Evolutionary conservation across 2,329 filamentous ascomycete genomes (phyloP), one percentile per base, ranked within the genome.

Genomic region (Pseudogymnoascus sp.): DNA sequence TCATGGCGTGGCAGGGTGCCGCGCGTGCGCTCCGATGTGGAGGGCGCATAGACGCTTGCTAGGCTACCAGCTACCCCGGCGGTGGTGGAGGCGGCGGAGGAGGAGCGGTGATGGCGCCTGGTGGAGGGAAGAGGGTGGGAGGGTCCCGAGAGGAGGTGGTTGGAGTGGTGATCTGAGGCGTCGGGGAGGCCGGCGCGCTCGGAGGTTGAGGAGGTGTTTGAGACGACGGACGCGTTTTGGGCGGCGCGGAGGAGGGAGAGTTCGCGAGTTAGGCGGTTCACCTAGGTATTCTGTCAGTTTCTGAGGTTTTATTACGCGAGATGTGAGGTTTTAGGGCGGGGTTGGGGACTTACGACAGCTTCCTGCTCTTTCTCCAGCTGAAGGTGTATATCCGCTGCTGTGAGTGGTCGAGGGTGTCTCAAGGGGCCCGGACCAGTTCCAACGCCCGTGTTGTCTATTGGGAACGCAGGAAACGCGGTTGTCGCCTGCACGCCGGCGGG

Each of bases 321-420:
- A 10, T 17, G 15, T 40, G 29, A 17, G 13, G 62, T 61, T 61
- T 64, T 15, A 6, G 17, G 10, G 17, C 7, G 23, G 29, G 10
- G n/a, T 56, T 40, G 33, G 21, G 37, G 37, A 78, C 86, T 67
- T 81, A 95, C 93, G 70, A 97, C 88, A 37, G 92, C 90, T 76
- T 97, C 93, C 71, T 97, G 93, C 73, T 97, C 93, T 75, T 96
- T 95, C 76, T 97, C 93, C 26, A 97, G 81, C 77, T 96, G 86
- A 65, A 90, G 81, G 75, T 97, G 92, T 65, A 97, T 81, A 75
- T 97, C 93, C 3, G 91, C 89, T 1, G 91, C 88, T 0, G 93
- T 97, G 74, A 97, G 78, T 3, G 93, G 93, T 37, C 91, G 84
- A 5, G 93, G 93, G 74, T 96, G 93, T 66, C 93, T 85, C 70